phyloP scores from a whole-genome alignment of 805 yeast genomes.

The Candida ponderosae region DNA sequence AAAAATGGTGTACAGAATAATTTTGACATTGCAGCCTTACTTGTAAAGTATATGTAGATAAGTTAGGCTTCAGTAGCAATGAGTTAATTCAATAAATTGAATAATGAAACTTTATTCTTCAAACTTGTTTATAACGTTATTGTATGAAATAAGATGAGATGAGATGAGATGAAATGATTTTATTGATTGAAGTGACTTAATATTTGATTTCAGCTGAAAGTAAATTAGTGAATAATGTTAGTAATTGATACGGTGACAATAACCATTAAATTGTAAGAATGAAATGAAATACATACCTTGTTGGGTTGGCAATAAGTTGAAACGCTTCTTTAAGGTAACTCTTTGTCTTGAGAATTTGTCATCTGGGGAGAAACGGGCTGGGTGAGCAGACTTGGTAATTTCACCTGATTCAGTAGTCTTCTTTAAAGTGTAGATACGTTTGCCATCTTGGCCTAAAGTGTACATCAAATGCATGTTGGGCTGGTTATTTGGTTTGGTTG shows the following conservation, averaged over 20 bases:
- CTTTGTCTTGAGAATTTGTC: slow-evolving; percentile 99
- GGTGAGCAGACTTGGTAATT: slow-evolving; percentile 98
- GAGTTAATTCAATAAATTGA: too few relatives aligned
- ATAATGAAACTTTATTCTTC: too few relatives aligned
- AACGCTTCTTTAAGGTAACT: slow-evolving; percentile 96
- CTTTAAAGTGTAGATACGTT: slow-evolving; percentile 87
- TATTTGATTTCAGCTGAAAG: slow-evolving; percentile 3
- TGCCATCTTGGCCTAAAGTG: slow-evolving; percentile 91
- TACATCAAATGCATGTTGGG: slow-evolving; percentile 93
- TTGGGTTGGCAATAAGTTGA: slow-evolving; percentile 79
- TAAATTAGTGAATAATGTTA: neutral
- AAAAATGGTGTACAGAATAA: too few relatives aligned
- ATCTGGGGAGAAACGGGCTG: slow-evolving; percentile 99
- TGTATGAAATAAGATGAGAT: too few relatives aligned
- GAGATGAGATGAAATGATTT: too few relatives aligned
- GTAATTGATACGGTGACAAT: neutral
- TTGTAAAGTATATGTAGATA: too few relatives aligned
- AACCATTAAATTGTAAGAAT: neutral
- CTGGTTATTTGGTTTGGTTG: neutral
- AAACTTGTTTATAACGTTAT: too few relatives aligned
- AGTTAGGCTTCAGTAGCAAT: too few relatives aligned
- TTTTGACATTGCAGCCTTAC: too few relatives aligned
- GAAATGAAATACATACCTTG: slow-evolving; percentile 27
- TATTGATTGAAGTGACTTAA: neutral
- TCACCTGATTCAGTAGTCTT: slow-evolving; percentile 80